Percentiles rank a stretch among this genome's conserved stretches.
Evolutionary conservation across 768 basidiomycete genomes (phyloP).

Genomic region (Termitomyces sp.): DNA sequence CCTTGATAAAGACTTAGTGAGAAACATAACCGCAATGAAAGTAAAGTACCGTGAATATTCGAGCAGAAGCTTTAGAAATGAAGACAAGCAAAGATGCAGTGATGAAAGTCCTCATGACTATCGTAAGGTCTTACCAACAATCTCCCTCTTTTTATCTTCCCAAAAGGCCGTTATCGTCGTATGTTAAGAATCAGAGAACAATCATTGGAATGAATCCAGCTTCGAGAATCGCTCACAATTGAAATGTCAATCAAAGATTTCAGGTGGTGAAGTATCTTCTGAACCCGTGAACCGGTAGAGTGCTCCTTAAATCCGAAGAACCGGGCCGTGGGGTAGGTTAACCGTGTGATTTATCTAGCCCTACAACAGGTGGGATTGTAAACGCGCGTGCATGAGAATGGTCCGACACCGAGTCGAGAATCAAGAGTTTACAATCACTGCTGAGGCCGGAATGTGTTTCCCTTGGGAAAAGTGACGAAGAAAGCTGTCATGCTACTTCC

Average conservation of each 20-base stretch:
- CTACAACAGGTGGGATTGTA: not conserved
- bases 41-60: constrained; percentile 45
- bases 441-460: too few species aligned
- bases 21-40: not conserved
- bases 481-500: too few species aligned
- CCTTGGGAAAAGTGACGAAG: too few species aligned
- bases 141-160: constrained; percentile 1
- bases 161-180: not conserved
- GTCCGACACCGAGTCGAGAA: constrained; percentile 24
- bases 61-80: constrained; percentile 28
- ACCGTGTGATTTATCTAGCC: not conserved
- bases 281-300: constrained; percentile 3
- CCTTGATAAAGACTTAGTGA: constrained; percentile 21
- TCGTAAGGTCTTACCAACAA: not conserved
- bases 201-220: not conserved
- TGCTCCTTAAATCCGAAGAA: not conserved
- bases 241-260: not conserved
- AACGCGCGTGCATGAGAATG: constrained; percentile 31
- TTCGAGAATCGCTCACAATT: not conserved
- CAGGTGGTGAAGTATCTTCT: not conserved
- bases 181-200: not conserved
- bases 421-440: constrained; percentile 23
- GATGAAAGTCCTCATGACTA: constrained; percentile 22
- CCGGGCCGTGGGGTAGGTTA: not conserved
- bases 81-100: constrained; percentile 13